Evolutionary conservation across 23 red algal genomes (phyloP).

Genomic region (Cyanidiococcus yangmingshanensis): DNA sequence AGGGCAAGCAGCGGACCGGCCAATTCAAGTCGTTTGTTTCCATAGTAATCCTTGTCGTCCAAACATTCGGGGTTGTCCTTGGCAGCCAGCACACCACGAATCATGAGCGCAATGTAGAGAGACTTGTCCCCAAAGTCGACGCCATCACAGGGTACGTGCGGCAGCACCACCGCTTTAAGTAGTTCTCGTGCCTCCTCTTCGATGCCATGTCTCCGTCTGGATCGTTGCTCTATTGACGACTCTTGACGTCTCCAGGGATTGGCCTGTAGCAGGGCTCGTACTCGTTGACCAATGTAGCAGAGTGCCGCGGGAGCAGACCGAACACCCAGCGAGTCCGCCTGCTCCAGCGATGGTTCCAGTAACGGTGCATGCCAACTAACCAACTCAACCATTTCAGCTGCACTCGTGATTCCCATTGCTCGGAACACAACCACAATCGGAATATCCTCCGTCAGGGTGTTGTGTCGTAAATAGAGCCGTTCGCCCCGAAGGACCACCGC

Average conservation of each 20-base stretch:
- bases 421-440: constrained; percentile 66
- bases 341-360: constrained; percentile 53
- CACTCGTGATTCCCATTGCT: constrained; percentile 76
- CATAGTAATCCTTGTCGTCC: constrained; percentile 97
- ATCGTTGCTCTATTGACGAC: background rate
- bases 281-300: constrained; percentile 40
- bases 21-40: constrained; percentile 93
- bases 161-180: constrained; percentile 41
- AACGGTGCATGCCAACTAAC: constrained; percentile 42
- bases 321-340: constrained; percentile 48
- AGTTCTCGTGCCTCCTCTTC: constrained; percentile 59
- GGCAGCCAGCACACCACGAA: constrained; percentile 57
- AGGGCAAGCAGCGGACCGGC: constrained; percentile 73
- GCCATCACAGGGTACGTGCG: constrained; percentile 70
- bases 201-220: background rate
- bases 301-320: constrained; percentile 41
- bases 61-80: constrained; percentile 50
- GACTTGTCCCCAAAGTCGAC: constrained; percentile 63
- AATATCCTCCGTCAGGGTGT: constrained; percentile 75
- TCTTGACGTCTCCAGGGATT: constrained; percentile 8
- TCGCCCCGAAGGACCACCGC: constrained; percentile 44
- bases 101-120: constrained; percentile 77
- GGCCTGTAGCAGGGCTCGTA: constrained; percentile 28
- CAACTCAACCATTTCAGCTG: constrained; percentile 73
- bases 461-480: constrained; percentile 83